These are phyloP conservation scores for Pholiota molesta DNA, from an alignment of 768 basidiomycete species.

Conservation along the genomic window DNA sequence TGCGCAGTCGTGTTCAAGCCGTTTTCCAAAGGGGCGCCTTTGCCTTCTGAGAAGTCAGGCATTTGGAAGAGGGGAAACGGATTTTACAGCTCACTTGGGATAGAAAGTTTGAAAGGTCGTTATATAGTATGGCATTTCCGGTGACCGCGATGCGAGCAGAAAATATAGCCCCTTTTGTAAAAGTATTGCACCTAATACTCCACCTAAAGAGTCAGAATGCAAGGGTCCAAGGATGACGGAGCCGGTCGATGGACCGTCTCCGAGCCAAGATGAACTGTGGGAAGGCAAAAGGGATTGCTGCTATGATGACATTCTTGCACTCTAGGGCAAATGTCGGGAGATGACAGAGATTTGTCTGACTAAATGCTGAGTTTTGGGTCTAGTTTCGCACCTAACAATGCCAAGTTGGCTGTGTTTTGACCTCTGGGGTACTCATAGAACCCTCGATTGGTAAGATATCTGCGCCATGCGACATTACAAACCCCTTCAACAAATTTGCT, in stretches of 20 bases:
- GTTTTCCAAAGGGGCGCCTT: not conserved
- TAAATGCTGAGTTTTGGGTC: not conserved
- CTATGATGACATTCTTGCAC: not conserved
- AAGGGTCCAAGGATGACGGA: not conserved
- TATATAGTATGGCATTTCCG: not conserved
- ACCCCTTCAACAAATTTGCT: not conserved
- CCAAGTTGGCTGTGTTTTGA: not conserved
- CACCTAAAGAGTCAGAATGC: not conserved
- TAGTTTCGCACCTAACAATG: not conserved
- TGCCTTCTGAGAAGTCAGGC: slow-evolving; percentile 1
- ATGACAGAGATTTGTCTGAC: not conserved
- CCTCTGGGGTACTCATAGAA: not conserved
- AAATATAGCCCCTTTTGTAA: not conserved
- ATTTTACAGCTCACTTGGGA: not conserved
- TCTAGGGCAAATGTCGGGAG: not conserved
- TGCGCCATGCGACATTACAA: not conserved
- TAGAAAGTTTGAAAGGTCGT: not conserved
- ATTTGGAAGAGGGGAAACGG: not conserved
- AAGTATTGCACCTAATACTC: not conserved
- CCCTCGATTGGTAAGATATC: not conserved
- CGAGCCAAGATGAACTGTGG: not conserved
- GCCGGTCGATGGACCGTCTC: not conserved
- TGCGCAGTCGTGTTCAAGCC: not conserved
- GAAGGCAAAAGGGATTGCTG: not conserved
- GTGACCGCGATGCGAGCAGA: not conserved